Base-by-base conservation (phyloP, 805 yeast genomes). In the Suhomyces sp. region DNA sequence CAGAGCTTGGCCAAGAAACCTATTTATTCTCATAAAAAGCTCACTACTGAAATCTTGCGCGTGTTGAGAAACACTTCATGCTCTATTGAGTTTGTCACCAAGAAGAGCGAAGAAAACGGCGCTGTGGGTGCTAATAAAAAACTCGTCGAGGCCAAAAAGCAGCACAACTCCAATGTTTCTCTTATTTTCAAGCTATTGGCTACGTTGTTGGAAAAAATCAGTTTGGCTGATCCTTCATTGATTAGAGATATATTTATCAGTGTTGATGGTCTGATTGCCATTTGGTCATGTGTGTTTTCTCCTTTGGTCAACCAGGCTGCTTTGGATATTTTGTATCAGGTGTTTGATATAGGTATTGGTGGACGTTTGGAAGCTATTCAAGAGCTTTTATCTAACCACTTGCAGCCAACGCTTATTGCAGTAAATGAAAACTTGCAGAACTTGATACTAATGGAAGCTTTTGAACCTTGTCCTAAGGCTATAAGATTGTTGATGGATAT, bases 351-450 rank as follows among this genome's bases (percentile, higher is more conserved):
- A 23, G 71, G 66, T 26, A 88, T 85, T 12, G 73, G 70, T 35
- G 97, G 92, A 15, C 79, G 97, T 61, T 70, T 82, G 35, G 96
- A 88, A 66, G 90, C 91, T 35, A 75, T 89, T n/a, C 81, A 76
- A 46, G 78, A 77, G 4, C 63, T 85, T 36, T 68, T 91, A 24
- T 66, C 68, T 8, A 62, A 70, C 7, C 74, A 81, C 51, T 63
- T 85, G 12, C 61, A 68, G 2, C 63, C 70, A 6, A 78, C 85
- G 7, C 59, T 90, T 5, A 59, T 58, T 3, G 82, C 90, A 0
- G 71, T 83, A 24, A 78, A 73, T 51, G 60, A 62, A 3, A 80
- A 80, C 38, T 59, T 88, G 47, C 60, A 71, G 3, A 72, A 69
- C 46, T 71, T 85, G 50, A 78, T 77, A 5, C 60, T 67, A 12